Conservation (phyloP, 1,139 yeast species). For the Pichia cactophila region DNA sequence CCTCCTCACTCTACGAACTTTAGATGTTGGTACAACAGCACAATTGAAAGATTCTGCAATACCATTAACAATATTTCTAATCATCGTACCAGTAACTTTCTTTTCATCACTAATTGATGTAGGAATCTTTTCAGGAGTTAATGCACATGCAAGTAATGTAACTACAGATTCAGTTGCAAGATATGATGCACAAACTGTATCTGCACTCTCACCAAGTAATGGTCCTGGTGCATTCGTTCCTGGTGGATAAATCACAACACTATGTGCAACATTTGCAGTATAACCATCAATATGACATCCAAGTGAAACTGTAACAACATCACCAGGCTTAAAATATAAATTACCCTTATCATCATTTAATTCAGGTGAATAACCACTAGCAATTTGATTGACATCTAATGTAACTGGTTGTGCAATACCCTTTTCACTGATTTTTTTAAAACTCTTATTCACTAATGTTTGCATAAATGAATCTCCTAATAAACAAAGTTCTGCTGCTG, state of each 20-base stretch:
- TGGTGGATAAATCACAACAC: conserved; percentile 73
- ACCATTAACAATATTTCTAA: conserved; percentile 70
- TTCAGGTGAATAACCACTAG: conserved; percentile 82
- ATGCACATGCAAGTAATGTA: conserved; percentile 63
- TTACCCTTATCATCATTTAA: conserved; percentile 49
- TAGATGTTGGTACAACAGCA: conserved; percentile 83
- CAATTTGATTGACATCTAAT: conserved; percentile 74
- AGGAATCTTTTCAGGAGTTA: conserved; percentile 71
- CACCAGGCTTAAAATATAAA: conserved; percentile 61
- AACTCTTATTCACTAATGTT: conserved; percentile 46
- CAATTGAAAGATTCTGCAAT: conserved; percentile 78
- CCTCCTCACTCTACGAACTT: conserved; percentile 84
- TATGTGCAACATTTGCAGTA: conserved; percentile 79
- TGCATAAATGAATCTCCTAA: conserved; percentile 69
- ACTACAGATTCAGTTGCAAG: conserved; percentile 80
- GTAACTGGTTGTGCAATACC: conserved; percentile 91
- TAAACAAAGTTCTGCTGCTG: conserved; percentile 72
- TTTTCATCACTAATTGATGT: neutral
- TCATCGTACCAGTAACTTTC: conserved; percentile 53
- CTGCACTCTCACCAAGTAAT: conserved; percentile 75
- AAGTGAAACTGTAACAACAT: conserved; percentile 70
- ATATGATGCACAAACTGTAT: conserved; percentile 82
- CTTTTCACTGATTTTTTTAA: conserved; percentile 60
- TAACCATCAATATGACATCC: conserved; percentile 96
- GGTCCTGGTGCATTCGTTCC: conserved; percentile 62